Conservation (phyloP, 495 filamentous ascomycete species). For the Lichina pygmaea region DNA sequence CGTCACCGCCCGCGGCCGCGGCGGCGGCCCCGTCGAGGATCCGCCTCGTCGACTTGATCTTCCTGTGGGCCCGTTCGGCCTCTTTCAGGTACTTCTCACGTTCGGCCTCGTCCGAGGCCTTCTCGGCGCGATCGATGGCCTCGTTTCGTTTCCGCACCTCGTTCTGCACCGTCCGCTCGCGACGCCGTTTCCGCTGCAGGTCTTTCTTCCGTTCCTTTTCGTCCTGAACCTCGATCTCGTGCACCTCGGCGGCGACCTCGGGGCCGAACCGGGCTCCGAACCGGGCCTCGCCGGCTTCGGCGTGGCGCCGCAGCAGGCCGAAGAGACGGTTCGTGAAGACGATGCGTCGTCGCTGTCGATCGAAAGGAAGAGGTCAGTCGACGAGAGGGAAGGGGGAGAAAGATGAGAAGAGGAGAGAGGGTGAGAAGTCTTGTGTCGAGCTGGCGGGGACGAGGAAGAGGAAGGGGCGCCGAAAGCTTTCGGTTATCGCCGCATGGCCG, state of each 20-base stretch:
- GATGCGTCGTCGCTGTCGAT: conserved; percentile 26
- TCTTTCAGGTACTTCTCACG: conserved; percentile 49
- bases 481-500: too few relatives aligned
- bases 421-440: conserved; percentile 4
- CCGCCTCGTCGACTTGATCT: conserved; percentile 57
- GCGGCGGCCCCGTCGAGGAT: conserved; percentile 25
- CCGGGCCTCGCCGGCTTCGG: conserved; percentile 22
- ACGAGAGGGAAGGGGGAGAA: background rate
- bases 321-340: conserved; percentile 20
- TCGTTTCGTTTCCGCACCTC: conserved; percentile 68
- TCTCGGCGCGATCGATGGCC: conserved; percentile 46
- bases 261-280: conserved; percentile 30
- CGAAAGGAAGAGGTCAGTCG: conserved; percentile 4
- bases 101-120: conserved; percentile 53
- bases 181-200: conserved; percentile 90
- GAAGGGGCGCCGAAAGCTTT: too few relatives aligned
- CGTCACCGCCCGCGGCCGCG: too few relatives aligned
- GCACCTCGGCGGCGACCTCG: conserved; percentile 58
- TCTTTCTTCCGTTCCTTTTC: conserved; percentile 99
- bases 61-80: conserved; percentile 63
- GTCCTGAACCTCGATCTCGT: conserved; percentile 66
- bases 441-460: too few relatives aligned
- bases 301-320: conserved; percentile 24
- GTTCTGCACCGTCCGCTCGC: conserved; percentile 76
- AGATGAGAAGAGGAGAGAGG: background rate